These are phyloP conservation scores for Lecanosticta acicola DNA, from an alignment of 2,329 filamentous ascomycete genomes.

Conservation along the genomic window DNA sequence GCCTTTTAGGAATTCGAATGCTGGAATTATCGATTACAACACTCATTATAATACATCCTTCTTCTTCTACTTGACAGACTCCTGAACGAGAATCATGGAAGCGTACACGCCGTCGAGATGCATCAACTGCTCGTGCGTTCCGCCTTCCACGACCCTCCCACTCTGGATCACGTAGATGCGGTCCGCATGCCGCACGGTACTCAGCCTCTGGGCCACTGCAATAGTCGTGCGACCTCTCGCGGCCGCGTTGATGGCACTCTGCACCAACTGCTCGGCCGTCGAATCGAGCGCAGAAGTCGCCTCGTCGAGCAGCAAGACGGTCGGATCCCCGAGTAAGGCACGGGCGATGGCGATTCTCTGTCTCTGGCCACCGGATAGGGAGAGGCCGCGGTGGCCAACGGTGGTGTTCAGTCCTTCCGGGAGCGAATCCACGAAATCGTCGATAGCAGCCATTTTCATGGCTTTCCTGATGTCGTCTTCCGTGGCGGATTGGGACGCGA, in stretches of 20 bases:
- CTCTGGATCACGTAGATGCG: constrained; percentile 36
- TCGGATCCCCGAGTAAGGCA: constrained; percentile 48
- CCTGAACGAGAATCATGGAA: constrained; percentile 42
- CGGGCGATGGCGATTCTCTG: constrained; percentile 52
- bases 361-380: constrained; percentile 51
- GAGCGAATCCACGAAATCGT: constrained; percentile 48
- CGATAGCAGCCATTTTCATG: constrained; percentile 48
- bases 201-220: constrained; percentile 38
- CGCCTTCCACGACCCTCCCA: constrained; percentile 35
- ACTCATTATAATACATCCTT: background rate
- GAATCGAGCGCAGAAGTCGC: constrained; percentile 58
- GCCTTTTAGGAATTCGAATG: no score
- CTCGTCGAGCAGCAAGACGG: constrained; percentile 53
- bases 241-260: constrained; percentile 59
- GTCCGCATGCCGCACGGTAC: constrained; percentile 34
- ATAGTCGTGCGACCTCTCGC: constrained; percentile 34
- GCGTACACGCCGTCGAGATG: constrained; percentile 38
- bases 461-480: constrained; percentile 42
- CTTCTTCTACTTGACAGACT: constrained; percentile 32
- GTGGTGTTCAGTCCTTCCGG: constrained; percentile 47
- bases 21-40: constrained; percentile 8
- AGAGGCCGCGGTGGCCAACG: constrained; percentile 44
- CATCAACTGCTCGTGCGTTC: constrained; percentile 37
- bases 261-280: constrained; percentile 59
- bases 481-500: constrained; percentile 36